These are phyloP conservation scores for barley (Hordeum vulgare) DNA, from an alignment of 176 grass and related monocot species.

Conservation along the genomic window DNA sequence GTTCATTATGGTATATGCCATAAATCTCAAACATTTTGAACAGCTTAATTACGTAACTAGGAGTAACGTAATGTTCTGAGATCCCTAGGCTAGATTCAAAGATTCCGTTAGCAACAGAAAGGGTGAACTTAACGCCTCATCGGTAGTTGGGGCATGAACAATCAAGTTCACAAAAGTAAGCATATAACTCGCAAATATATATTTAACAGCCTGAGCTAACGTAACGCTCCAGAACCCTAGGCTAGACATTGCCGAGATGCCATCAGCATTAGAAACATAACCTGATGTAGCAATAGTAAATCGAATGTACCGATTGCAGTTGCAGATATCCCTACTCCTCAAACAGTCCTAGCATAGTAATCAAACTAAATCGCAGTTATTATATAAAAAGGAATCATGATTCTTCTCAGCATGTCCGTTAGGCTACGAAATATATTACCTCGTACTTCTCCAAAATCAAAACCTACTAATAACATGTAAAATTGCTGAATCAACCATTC, in stretches of 20 bases:
- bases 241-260: background rate
- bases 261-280: background rate
- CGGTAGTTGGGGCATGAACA: background rate
- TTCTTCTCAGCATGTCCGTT: background rate
- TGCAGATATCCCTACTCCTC: background rate
- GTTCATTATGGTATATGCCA: background rate
- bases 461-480: background rate
- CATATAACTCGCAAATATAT: background rate
- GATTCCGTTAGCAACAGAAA: background rate
- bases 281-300: background rate
- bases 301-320: background rate
- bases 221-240: background rate
- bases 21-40: conserved; percentile 5
- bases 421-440: background rate
- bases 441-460: background rate
- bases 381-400: background rate
- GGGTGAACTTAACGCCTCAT: background rate
- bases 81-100: background rate
- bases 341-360: background rate
- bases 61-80: background rate
- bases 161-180: background rate
- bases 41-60: background rate
- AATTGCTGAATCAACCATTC: too few species aligned
- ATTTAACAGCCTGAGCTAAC: conserved; percentile 4
- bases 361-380: background rate